These are phyloP conservation scores for Calonectria hongkongensis DNA, from an alignment of 2,329 filamentous ascomycete genomes.

Conservation along the genomic window DNA sequence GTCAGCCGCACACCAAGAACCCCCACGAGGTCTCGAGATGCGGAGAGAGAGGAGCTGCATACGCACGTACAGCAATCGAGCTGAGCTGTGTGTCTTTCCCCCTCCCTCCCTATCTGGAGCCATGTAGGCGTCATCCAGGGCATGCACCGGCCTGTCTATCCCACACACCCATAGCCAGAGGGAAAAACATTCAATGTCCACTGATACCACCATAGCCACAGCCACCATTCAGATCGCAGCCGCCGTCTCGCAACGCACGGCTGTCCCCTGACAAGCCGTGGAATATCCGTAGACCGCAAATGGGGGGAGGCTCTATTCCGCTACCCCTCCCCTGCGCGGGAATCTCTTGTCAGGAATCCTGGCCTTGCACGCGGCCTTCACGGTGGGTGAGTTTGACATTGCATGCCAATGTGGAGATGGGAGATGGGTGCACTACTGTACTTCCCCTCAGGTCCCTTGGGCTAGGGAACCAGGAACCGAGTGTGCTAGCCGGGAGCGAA, in stretches of 20 bases:
- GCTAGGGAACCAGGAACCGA: conserved; percentile 51
- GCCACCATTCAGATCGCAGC: conserved; percentile 21
- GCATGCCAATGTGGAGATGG: conserved; percentile 45
- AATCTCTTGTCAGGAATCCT: conserved; percentile 23
- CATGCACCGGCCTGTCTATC: conserved; percentile 9
- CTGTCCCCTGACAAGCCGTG: conserved; percentile 26
- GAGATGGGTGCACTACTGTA: conserved; percentile 30
- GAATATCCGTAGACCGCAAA: conserved; percentile 36
- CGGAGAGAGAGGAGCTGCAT: conserved; percentile 20
- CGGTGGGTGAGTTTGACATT: conserved; percentile 32
- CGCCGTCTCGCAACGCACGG: conserved; percentile 35
- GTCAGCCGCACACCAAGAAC: conserved; percentile 23
- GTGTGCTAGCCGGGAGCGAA: conserved; percentile 2
- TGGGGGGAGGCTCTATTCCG: conserved; percentile 30
- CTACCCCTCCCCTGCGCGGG: conserved; percentile 17
- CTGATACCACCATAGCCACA: conserved; percentile 12
- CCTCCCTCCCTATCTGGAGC: not conserved
- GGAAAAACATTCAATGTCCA: conserved; percentile 24
- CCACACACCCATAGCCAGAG: not conserved
- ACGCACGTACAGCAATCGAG: conserved; percentile 6
- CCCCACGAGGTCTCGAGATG: conserved; percentile 28
- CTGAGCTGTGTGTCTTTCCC: not conserved
- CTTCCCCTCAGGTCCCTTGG: conserved; percentile 23
- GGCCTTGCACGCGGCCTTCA: conserved; percentile 22
- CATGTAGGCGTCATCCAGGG: not conserved